phyloP scores from a whole-genome alignment of 2,329 filamentous ascomycete genomes.

The Sporothrix variecibatus region DNA sequence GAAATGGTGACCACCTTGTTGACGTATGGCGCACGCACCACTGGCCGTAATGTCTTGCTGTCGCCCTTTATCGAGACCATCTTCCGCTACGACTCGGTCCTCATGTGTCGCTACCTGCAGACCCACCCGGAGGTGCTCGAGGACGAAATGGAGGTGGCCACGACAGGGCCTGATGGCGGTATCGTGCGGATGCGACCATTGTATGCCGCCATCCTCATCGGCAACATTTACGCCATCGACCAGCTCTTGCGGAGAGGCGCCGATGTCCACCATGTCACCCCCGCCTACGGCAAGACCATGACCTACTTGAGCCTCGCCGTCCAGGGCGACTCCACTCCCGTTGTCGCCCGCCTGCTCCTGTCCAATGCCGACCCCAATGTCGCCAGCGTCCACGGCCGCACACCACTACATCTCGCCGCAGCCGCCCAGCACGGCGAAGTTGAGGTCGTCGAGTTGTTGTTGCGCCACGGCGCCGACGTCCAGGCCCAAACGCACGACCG shows the following conservation, averaged over 20 bases:
- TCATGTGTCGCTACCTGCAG: background rate
- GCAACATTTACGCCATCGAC: slow-evolving; percentile 21
- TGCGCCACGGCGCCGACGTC: slow-evolving; percentile 52
- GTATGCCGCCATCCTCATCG: slow-evolving; percentile 20
- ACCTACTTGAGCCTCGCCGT: slow-evolving; percentile 16
- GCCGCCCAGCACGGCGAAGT: slow-evolving; percentile 43
- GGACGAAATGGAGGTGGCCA: slow-evolving; percentile 8
- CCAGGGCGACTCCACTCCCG: background rate
- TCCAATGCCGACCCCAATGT: slow-evolving; percentile 55
- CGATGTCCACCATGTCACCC: slow-evolving; percentile 13
- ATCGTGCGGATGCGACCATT: slow-evolving; percentile 15
- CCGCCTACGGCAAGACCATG: background rate
- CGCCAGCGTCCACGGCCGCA: slow-evolving; percentile 49
- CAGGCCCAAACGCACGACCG: slow-evolving; percentile 38
- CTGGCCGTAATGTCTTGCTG: background rate
- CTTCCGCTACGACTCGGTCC: background rate
- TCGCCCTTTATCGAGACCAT: slow-evolving; percentile 16
- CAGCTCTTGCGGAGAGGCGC: slow-evolving; percentile 8
- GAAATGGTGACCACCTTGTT: slow-evolving; percentile 6
- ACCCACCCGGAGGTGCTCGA: slow-evolving; percentile 3
- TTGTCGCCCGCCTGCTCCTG: slow-evolving; percentile 39
- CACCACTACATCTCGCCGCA: slow-evolving; percentile 52
- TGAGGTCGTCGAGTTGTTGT: slow-evolving; percentile 49
- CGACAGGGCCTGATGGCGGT: background rate
- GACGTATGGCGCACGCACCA: slow-evolving; percentile 19